Evolutionary conservation across 2,329 filamentous ascomycete species (phyloP), one percentile per base, ranked within the genome.

Genomic region (Pyrenochaeta sp.): DNA sequence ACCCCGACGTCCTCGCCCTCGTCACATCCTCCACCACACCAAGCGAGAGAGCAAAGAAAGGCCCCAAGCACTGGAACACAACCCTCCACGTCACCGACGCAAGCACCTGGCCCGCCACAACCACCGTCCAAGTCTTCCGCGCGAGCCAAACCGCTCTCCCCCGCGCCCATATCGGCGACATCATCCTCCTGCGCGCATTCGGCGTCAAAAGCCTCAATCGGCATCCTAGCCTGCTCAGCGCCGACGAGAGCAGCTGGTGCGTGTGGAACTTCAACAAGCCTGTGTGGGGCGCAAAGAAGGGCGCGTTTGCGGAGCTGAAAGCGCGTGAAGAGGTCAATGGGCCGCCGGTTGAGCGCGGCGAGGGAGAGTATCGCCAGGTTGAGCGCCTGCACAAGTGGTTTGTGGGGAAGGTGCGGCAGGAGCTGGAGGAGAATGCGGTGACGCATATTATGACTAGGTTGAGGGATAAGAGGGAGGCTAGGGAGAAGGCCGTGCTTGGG

Each of bases 171-270:
- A 42, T 51, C 0, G 77, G 77, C 17, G 77, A 79, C 28, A 67
- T 77, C 0, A 57, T 80, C 0, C 48, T 80, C 17, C 59, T 79
- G 3, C 64, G 76, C 4, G 60, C 54, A 0, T 78, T 79, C 32
- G 47, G 38, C 0, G 76, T 78, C n/a, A 73, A 69, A 54, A 72
- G 66, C 10, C 48, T 65, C 11, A 73, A 74, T 34, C 54, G 63
- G n/a, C 63, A 35, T 58, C 62, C 53, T 11, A 47, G 40, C 30
- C 35, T 80, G 7, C 37, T 73, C 7, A 77, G 73, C 22, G 65
- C 59, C 1, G 74, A 76, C 5, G 68, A 72, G 34, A 75, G 73
- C 39, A 67, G 65, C 2, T 80, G 77, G 77, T 77, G 74, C 43
- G 76, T 78, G 3, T 79, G 76, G 74, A 60, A 72, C 3, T 74